Evolutionary conservation across 2,329 filamentous ascomycete genomes (phyloP).

Genomic region (Polytolypa hystricis): DNA sequence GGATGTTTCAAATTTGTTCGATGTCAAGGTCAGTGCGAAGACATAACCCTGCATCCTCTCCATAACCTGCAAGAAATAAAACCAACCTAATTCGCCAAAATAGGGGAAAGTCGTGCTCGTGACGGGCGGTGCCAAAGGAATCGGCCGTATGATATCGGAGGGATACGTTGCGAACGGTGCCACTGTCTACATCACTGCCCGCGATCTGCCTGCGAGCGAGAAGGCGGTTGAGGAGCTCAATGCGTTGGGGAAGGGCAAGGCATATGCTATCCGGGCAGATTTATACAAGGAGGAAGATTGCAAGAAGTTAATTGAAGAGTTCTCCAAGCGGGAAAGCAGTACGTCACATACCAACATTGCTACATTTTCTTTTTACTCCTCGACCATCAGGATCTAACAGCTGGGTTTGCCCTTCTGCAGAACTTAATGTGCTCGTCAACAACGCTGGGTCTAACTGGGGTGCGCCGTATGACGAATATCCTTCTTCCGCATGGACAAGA

Average conservation of each 20-base stretch:
- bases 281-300: constrained; percentile 43
- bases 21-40: constrained; percentile 42
- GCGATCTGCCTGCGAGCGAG: constrained; percentile 41
- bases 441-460: constrained; percentile 46
- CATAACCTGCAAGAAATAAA: constrained; percentile 30
- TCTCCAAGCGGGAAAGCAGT: constrained; percentile 42
- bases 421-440: constrained; percentile 40
- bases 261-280: constrained; percentile 40
- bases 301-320: constrained; percentile 37
- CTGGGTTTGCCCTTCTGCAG: constrained; percentile 20
- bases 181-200: constrained; percentile 43
- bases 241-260: constrained; percentile 40
- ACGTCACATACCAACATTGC: constrained; percentile 33
- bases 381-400: constrained; percentile 27
- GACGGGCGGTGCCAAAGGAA: constrained; percentile 41
- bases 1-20: constrained; percentile 46
- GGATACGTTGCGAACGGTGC: constrained; percentile 43
- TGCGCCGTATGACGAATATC: constrained; percentile 47
- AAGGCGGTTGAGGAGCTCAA: constrained; percentile 38
- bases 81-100: constrained; percentile 44
- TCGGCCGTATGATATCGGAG: constrained; percentile 46
- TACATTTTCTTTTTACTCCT: constrained; percentile 53
- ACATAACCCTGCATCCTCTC: not conserved
- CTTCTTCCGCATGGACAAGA: constrained; percentile 47
- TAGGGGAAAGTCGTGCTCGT: constrained; percentile 39